Evolutionary conservation across 768 basidiomycete species (phyloP), one percentile per base, ranked within the genome.

Genomic region (Serendipita sp.): DNA sequence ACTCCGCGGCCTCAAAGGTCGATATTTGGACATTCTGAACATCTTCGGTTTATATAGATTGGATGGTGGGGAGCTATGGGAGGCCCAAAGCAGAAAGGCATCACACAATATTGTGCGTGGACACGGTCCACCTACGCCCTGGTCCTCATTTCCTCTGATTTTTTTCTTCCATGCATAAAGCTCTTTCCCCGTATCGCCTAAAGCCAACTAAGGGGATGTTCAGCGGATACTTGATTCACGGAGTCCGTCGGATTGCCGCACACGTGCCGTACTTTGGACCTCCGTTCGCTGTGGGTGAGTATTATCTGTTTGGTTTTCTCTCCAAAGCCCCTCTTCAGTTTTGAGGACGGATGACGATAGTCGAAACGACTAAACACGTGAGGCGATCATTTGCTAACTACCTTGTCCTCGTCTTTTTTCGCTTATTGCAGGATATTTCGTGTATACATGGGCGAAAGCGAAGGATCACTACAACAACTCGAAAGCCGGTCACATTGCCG

Each of bases 41-140:
- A 38, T 38, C 14, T 38, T 14, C n/a, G n/a, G 14, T 42, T 45
- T 26, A 51, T 63, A 33, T 71, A 94, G 90, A 86, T 79, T 74
- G 77, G 84, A 60, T 96, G 92, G 92, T 96, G 92, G 91, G 92
- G 91, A 75, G 84, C 87, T 74, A 76, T 78, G 67, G 80, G 81
- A 64, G 75, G 79, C 45, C 78, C 78, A 68, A 84, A 82, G 71
- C 84, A 85, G 70, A 90, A 80, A 74, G 91, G 92, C 61, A 78
- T 94, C 64, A 76, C 81, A 60, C 75, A 78, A 69, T 96, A 95
- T 79, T 79, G 93, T 95, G 69, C 24, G 20, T 26, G 3, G 24
- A 33, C 3, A 7, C 5, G 42, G 33, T 56, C 30, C 44, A 38
- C 24, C 33, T 42, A 9, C 28, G 31, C 31, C 26, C 42, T 17